Evolutionary conservation across 2,329 filamentous ascomycete species (phyloP).

Genomic region (Aspergillus pseudoviridinutans): DNA sequence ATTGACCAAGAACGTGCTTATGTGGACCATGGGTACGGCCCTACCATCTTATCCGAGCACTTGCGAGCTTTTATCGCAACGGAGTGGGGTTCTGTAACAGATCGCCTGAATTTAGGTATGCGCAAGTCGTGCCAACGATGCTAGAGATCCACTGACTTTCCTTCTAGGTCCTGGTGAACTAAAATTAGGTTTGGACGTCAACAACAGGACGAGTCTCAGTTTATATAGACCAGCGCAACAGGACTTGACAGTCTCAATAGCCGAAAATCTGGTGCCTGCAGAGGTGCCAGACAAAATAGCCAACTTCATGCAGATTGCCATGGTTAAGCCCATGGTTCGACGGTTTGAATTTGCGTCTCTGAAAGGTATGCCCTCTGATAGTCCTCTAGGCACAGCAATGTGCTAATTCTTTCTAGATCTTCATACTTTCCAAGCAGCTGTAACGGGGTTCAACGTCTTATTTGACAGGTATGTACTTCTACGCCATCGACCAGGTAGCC

Average conservation of each 20-base stretch:
- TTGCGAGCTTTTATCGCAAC: conserved; percentile 73
- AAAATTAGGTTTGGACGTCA: conserved; percentile 61
- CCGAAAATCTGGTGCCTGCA: conserved; percentile 60
- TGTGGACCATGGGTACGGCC: conserved; percentile 54
- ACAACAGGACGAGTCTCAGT: conserved; percentile 58
- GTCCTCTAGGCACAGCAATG: background rate
- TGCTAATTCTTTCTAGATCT: conserved; percentile 50
- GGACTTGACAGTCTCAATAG: conserved; percentile 73
- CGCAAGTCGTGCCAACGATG: background rate
- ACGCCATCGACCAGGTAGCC: background rate
- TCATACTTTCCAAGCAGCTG: conserved; percentile 71
- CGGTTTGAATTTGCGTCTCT: conserved; percentile 65
- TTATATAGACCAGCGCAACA: conserved; percentile 69
- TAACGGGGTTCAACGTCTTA: conserved; percentile 75
- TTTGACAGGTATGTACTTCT: conserved; percentile 55
- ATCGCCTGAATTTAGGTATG: conserved; percentile 71
- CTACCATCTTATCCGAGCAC: conserved; percentile 71
- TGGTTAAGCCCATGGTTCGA: conserved; percentile 62
- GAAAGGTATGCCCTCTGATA: conserved; percentile 24
- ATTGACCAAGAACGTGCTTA: conserved; percentile 65
- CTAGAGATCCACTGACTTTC: conserved; percentile 11
- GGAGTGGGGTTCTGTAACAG: conserved; percentile 72
- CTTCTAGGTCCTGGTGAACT: conserved; percentile 62
- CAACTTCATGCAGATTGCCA: conserved; percentile 58
- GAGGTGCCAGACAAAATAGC: conserved; percentile 61